Percentiles rank a stretch among this genome's conserved stretches.
These are phyloP conservation scores for Emiliania huxleyi DNA, from an alignment of 78 protist genomes.

Conservation along the genomic window DNA sequence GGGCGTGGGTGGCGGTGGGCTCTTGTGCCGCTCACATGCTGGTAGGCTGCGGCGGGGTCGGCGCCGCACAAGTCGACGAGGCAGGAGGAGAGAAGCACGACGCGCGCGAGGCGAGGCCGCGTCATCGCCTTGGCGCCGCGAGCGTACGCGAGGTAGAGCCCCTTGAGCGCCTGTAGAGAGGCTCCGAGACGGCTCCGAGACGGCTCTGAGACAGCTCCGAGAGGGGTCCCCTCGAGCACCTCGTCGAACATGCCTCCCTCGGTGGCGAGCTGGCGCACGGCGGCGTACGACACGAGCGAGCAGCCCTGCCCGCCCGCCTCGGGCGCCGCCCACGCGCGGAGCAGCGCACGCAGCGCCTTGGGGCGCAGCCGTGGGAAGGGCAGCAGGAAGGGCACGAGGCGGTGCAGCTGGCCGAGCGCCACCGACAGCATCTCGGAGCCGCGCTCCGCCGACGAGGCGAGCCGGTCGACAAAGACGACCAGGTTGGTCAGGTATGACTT, in stretches of 20 bases:
- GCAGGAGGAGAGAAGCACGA: constrained; percentile 67
- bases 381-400: background rate
- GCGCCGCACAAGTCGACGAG: constrained; percentile 64
- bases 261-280: background rate
- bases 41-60: background rate
- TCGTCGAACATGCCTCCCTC: background rate
- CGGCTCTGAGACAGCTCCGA: too few relatives aligned
- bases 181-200: too few relatives aligned
- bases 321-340: background rate
- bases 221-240: constrained; percentile 61
- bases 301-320: background rate
- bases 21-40: too few relatives aligned
- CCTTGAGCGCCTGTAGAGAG: constrained; percentile 53
- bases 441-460: background rate
- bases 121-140: background rate
- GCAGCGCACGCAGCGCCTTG: background rate
- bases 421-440: background rate
- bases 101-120: background rate
- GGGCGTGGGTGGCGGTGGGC: too few relatives aligned
- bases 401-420: background rate
- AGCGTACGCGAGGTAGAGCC: constrained; percentile 75
- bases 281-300: background rate
- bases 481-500: background rate
- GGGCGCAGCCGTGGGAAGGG: background rate
- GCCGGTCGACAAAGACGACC: background rate